Percentiles rank a stretch among this genome's conserved stretches.
phyloP scores from a whole-genome alignment of 331 rosid species.

The Acacia pycnantha region DNA sequence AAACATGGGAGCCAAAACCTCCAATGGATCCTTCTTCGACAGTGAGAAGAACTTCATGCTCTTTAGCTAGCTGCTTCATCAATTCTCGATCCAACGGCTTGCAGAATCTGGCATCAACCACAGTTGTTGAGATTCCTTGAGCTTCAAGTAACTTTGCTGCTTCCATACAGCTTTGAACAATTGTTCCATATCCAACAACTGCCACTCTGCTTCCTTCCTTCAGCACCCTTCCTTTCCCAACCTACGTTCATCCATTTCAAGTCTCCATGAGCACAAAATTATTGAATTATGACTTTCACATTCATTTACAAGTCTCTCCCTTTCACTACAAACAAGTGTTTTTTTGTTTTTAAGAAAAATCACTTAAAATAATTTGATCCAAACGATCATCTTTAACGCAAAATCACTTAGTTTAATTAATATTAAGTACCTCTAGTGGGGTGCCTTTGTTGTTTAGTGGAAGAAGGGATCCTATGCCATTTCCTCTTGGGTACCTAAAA shows the following conservation, averaged over 20 bases:
- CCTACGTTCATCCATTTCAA: slow-evolving; percentile 32
- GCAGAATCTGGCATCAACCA: slow-evolving; percentile 71
- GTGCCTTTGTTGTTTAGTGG: slow-evolving; percentile 61
- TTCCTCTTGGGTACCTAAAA: slow-evolving; percentile 76
- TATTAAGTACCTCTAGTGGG: slow-evolving; percentile 46
- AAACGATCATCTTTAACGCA: no score
- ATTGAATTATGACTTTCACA: not conserved
- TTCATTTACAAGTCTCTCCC: no score
- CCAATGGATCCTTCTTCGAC: slow-evolving; percentile 83
- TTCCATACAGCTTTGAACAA: slow-evolving; percentile 48
- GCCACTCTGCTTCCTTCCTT: slow-evolving; percentile 65
- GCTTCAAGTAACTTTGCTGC: slow-evolving; percentile 56
- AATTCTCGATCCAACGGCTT: slow-evolving; percentile 62
- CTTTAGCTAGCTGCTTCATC: slow-evolving; percentile 52
- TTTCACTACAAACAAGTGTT: no score
- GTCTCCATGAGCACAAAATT: not conserved
- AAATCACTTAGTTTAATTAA: no score
- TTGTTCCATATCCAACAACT: slow-evolving; percentile 67
- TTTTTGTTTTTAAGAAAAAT: no score
- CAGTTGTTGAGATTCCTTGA: slow-evolving; percentile 47
- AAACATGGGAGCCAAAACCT: slow-evolving; percentile 76
- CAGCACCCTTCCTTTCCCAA: slow-evolving; percentile 65
- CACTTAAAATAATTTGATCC: no score
- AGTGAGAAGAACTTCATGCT: slow-evolving; percentile 61
- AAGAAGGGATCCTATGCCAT: slow-evolving; percentile 57